Evolutionary conservation across 73 alveolate species (phyloP).

Genomic region (Tetrahymena thermophila): DNA sequence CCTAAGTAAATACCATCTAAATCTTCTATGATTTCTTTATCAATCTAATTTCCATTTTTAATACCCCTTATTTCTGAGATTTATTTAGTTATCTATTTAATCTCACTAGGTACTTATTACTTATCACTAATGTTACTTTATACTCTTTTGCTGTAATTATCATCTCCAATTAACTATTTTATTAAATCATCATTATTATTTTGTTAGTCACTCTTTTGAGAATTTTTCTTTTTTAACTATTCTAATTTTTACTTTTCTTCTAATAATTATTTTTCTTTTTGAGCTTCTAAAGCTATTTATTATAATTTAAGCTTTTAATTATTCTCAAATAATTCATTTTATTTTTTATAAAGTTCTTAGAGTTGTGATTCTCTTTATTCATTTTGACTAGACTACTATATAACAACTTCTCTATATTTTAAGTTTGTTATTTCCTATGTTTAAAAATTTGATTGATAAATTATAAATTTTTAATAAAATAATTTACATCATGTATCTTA

Average conservation of each 20-base stretch:
- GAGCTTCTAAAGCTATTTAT: not conserved
- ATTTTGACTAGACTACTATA: not conserved
- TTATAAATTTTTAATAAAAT: not conserved
- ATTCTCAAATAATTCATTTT: not conserved
- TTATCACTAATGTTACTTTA: not conserved
- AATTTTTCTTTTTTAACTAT: not conserved
- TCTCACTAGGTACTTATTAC: not conserved
- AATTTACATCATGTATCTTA: not conserved
- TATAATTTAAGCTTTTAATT: not conserved
- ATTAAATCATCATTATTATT: not conserved
- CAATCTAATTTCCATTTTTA: not conserved
- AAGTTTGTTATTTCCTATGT: not conserved
- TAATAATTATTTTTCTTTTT: not conserved
- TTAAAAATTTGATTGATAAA: not conserved
- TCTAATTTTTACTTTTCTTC: not conserved
- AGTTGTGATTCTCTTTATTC: not conserved
- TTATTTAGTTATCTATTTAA: not conserved
- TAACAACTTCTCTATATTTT: not conserved
- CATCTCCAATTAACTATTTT: not conserved
- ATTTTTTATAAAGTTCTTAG: not conserved
- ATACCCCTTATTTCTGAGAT: not conserved
- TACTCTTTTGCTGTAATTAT: not conserved
- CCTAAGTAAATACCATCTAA: not conserved
- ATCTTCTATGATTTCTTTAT: not conserved
- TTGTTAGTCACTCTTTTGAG: not conserved